Conservation (phyloP, 257 asterid genomes). For the Solanum piurae region DNA sequence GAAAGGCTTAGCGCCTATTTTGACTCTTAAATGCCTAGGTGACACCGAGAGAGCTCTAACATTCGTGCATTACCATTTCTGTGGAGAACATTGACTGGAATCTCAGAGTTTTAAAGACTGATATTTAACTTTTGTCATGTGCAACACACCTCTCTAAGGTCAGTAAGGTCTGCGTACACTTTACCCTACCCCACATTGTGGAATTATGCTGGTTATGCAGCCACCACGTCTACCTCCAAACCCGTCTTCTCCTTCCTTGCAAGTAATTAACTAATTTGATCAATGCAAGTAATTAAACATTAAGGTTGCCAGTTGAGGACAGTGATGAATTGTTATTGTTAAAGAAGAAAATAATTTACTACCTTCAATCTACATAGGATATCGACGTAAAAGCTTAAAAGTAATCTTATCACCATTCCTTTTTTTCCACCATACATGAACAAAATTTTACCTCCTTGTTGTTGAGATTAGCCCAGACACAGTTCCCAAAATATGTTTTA, state of each 20-base stretch:
- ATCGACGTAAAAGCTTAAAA: background rate
- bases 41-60: background rate
- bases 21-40: background rate
- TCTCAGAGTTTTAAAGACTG: background rate
- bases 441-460: no score
- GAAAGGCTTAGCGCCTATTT: background rate
- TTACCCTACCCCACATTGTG: background rate
- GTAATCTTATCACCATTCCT: background rate
- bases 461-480: no score
- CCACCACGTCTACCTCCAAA: background rate
- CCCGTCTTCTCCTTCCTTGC: background rate
- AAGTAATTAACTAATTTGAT: background rate
- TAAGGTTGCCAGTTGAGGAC: background rate
- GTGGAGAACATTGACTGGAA: background rate
- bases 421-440: background rate
- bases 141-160: background rate
- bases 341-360: background rate
- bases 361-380: background rate
- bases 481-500: no score
- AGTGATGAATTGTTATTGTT: background rate
- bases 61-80: background rate
- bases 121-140: background rate
- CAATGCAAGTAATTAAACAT: background rate
- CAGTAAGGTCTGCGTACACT: background rate
- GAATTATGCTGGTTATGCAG: background rate